A percentile compares a stretch with the other conserved stretches of the same genome.
phyloP scores from a whole-genome alignment of 176 grass and related monocot genomes.

The Bolboschoenus planiculmis region DNA sequence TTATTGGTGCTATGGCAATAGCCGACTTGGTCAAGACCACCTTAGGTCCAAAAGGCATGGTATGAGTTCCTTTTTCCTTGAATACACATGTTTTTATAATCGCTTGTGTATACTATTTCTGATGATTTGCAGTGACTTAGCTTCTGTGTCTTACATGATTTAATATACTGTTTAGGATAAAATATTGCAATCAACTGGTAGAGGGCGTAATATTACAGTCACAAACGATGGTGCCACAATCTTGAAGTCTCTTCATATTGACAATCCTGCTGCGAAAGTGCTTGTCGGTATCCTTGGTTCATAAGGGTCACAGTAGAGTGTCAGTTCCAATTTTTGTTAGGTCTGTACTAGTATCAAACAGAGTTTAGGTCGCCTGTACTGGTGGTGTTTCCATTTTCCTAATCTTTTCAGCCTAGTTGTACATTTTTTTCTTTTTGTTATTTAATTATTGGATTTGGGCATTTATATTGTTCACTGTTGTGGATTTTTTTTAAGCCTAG shows the following conservation, averaged over 20 bases:
- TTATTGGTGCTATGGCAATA: constrained; percentile 82
- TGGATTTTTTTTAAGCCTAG: too few species aligned
- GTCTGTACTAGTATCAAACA: neutral
- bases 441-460: neutral
- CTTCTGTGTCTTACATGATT: neutral
- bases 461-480: neutral
- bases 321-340: neutral
- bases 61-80: constrained; percentile 20
- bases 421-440: neutral
- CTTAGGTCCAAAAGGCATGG: constrained; percentile 94
- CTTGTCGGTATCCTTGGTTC: constrained; percentile 90
- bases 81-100: neutral
- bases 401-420: neutral
- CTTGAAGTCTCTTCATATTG: constrained; percentile 92
- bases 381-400: neutral
- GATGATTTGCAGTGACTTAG: neutral
- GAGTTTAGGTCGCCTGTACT: neutral
- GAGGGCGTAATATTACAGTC: constrained; percentile 68
- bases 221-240: constrained; percentile 99
- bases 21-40: constrained; percentile 80
- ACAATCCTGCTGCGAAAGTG: constrained; percentile 90
- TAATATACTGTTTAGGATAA: constrained; percentile 52
- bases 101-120: neutral
- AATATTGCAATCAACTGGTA: constrained; percentile 87
- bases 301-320: neutral